Evolutionary conservation across 345 rosid species (phyloP), one percentile per base, ranked within the genome.

Genomic region (Eucalyptus pumila): DNA sequence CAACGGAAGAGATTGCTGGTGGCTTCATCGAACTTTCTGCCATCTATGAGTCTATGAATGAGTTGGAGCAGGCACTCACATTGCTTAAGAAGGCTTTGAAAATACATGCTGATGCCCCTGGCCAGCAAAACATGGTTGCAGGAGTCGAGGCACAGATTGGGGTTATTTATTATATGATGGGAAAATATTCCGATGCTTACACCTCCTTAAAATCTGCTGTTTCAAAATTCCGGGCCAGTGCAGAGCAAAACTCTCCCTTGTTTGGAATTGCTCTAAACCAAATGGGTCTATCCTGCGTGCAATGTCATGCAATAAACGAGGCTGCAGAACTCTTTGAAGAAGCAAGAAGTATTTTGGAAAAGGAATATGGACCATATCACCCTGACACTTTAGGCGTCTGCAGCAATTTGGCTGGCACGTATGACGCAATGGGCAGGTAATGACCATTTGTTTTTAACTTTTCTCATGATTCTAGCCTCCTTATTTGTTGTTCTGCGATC

Each of bases 361-460:
- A 94, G 91, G 99, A 96, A 91, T 94, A 92, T 60, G 99, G 99
- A 72, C 97, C 98, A 16, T 93, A 93, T 92, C 98, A 98, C 93
- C 94, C 96, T 1, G 99, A 98, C 62, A 98, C 99, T 2, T 91
- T 97, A 65, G 99, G 95, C 27, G 97, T 96, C 45, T 97, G 94
- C 69, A 96, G 97, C 95, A 97, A 98, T 89, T 95, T 98, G 13
- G 99, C 99, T 11, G 99, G 98, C 37, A 95, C 99, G 23, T 98
- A 97, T 90, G 99, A 98, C 89, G 99, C 99, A 86, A 94, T 98
- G 97, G 99, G 99, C 87, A 97, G 99, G 99, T 97, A 91, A 91
- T 58, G 87, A 42, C 47, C 13, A 34, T 50, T 85, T 67, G 32
- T 24, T 49, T 86, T 87, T 13, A 50, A 52, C 40, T 50, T 62